Evolutionary conservation across 2,329 filamentous ascomycete species (phyloP), one percentile per base, ranked within the genome.

Genomic region (Verruconis gallopava): DNA sequence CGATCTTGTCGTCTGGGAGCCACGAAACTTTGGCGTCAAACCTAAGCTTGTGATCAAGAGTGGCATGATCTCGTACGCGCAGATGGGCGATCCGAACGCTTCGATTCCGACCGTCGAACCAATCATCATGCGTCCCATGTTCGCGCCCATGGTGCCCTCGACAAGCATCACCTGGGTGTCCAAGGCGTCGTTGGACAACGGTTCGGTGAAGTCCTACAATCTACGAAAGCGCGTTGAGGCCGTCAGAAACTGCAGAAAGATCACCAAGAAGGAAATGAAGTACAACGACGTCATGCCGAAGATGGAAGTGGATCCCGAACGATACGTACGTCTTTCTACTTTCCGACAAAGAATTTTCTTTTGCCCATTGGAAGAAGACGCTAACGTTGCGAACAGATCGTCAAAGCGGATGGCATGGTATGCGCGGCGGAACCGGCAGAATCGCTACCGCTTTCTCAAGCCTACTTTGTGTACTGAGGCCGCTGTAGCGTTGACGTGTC

Each of bases 221-320:
- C 66, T 96, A 47, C 73, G 72, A 52, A 93, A 88, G 61, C 75
- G 84, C 37, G 66, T 95, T 48, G 84, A 91, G 64, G 67, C 84
- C 3, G 85, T 95, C 38, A 78, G 71, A 55, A 73, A 74, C 43
- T 93, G 86, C 59, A 71, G 88, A 45, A 72, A 60, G 21, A 72
- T 94, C 35, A 69, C 79, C 34, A 95, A 95, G 71, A 69, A 63
- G 52, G 83, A 95, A 61, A 94, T 95, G 86, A 86, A 85, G 55
- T 88, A 77, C 61, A 95, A 95, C 59, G 77, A 85, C 54, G 63
- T 63, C 42, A 85, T 77, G 75, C 89, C 89, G 12, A 76, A 71
- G 64, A 95, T 96, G 84, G 77, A 69, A 53, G 88, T 96, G 46
- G 88, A 96, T 59, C 83, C 89, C 4, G 89, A 96, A 70, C 79